Conservation (phyloP, 2,329 filamentous ascomycete species). For the Colletotrichum sp. region DNA sequence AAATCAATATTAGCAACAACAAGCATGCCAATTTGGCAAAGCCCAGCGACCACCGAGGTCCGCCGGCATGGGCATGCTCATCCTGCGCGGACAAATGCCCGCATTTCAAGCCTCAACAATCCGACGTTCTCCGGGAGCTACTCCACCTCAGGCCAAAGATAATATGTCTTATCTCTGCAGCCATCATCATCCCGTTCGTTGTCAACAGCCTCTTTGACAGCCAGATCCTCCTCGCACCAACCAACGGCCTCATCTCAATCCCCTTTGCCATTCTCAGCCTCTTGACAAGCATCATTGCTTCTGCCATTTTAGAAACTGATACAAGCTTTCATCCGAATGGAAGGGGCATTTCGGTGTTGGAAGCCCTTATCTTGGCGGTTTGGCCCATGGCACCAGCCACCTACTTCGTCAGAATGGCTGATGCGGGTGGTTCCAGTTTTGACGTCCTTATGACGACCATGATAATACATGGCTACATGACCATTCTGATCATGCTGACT, state of each 20-base stretch:
- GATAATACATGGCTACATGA: background rate
- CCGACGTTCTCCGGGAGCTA: background rate
- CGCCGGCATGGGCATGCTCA: background rate
- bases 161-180: background rate
- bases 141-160: background rate
- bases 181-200: background rate
- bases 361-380: background rate
- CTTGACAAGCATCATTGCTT: background rate
- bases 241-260: background rate
- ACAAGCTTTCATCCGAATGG: background rate
- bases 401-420: background rate
- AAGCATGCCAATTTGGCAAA: background rate
- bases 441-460: background rate
- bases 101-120: background rate
- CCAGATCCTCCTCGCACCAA: background rate
- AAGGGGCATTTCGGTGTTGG: background rate
- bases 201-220: background rate
- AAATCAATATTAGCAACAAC: background rate
- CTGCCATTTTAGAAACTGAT: background rate
- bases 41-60: background rate
- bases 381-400: background rate
- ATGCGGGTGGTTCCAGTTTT: background rate
- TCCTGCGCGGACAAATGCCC: background rate
- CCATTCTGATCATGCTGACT: too few species aligned
- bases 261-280: background rate